These are phyloP conservation scores for Lagenidium giganteum DNA, from an alignment of 352 stramenopile genomes.

Conservation along the genomic window DNA sequence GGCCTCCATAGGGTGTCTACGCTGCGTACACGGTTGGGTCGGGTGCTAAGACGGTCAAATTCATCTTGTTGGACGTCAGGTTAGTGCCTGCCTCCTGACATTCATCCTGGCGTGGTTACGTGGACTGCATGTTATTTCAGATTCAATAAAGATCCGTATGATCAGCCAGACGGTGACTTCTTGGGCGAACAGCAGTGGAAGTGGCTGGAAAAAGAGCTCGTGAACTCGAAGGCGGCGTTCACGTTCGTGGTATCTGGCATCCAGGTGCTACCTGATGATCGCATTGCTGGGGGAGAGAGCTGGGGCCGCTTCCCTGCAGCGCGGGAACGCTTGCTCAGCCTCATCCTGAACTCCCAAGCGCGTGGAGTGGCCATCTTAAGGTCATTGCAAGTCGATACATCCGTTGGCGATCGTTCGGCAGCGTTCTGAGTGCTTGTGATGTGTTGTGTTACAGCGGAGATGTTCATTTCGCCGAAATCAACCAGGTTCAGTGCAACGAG, in stretches of 20 bases:
- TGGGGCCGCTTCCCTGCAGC: conserved; percentile 58
- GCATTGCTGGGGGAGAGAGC: conserved; percentile 39
- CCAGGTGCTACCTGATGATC: conserved; percentile 49
- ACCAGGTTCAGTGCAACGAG: conserved; percentile 56
- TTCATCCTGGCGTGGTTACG: background rate
- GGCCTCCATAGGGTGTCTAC: conserved; percentile 30
- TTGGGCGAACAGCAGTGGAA: conserved; percentile 36
- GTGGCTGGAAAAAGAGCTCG: conserved; percentile 36
- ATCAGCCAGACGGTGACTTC: conserved; percentile 23
- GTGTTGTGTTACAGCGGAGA: conserved; percentile 31
- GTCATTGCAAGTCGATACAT: conserved; percentile 4
- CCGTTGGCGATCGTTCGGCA: background rate
- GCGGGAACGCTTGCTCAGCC: conserved; percentile 46
- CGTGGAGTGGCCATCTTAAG: conserved; percentile 51
- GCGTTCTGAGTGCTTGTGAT: background rate
- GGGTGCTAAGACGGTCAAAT: conserved; percentile 19
- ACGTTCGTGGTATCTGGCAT: conserved; percentile 74
- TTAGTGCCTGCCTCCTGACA: conserved; percentile 5
- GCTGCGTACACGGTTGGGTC: conserved; percentile 20
- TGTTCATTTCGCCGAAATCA: conserved; percentile 71
- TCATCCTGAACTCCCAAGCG: conserved; percentile 38
- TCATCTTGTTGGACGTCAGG: conserved; percentile 43
- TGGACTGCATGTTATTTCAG: conserved; percentile 1
- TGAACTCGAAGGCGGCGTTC: conserved; percentile 38
- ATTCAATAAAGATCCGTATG: conserved; percentile 34